Evolutionary conservation across 2,329 filamentous ascomycete species (phyloP).

Genomic region (Curvularia hawaiiensis): DNA sequence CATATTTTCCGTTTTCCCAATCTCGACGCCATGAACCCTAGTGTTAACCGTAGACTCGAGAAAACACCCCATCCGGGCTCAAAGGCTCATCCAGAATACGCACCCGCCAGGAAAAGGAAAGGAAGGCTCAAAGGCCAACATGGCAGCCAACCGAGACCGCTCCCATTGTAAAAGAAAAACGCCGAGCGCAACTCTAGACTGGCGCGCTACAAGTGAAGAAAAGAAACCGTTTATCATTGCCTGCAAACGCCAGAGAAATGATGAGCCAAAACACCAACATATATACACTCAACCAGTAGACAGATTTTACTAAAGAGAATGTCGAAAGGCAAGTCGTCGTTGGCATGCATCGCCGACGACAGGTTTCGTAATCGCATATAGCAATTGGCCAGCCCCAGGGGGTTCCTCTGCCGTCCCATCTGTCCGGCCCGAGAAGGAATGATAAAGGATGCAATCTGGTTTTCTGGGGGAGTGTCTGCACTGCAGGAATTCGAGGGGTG

Average conservation of each 20-base stretch:
- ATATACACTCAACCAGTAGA: slow-evolving; percentile 26
- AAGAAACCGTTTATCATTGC: slow-evolving; percentile 20
- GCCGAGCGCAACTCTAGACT: slow-evolving; percentile 17
- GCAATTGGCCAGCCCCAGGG: slow-evolving; percentile 9
- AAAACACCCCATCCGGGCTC: slow-evolving; percentile 24
- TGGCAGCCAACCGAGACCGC: not conserved
- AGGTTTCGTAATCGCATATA: slow-evolving; percentile 23
- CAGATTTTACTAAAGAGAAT: slow-evolving; percentile 30
- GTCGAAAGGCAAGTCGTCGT: slow-evolving; percentile 16
- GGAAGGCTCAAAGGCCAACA: slow-evolving; percentile 17
- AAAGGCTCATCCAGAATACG: slow-evolving; percentile 4
- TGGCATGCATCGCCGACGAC: slow-evolving; percentile 12
- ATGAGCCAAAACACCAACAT: slow-evolving; percentile 18
- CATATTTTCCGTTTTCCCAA: slow-evolving; percentile 6
- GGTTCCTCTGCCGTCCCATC: slow-evolving; percentile 16
- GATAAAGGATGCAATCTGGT: slow-evolving; percentile 21
- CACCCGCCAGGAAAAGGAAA: slow-evolving; percentile 17
- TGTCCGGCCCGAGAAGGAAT: slow-evolving; percentile 19
- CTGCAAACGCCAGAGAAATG: slow-evolving; percentile 29
- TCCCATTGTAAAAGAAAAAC: slow-evolving; percentile 9
- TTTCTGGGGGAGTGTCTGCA: slow-evolving; percentile 7
- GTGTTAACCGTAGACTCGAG: slow-evolving; percentile 23
- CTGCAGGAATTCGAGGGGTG: slow-evolving; percentile 19
- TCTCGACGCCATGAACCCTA: slow-evolving; percentile 16
- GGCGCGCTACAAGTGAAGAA: slow-evolving; percentile 5